phyloP scores from a whole-genome alignment of 2,329 filamentous ascomycete genomes.

The Parastagonospora nodorum region DNA sequence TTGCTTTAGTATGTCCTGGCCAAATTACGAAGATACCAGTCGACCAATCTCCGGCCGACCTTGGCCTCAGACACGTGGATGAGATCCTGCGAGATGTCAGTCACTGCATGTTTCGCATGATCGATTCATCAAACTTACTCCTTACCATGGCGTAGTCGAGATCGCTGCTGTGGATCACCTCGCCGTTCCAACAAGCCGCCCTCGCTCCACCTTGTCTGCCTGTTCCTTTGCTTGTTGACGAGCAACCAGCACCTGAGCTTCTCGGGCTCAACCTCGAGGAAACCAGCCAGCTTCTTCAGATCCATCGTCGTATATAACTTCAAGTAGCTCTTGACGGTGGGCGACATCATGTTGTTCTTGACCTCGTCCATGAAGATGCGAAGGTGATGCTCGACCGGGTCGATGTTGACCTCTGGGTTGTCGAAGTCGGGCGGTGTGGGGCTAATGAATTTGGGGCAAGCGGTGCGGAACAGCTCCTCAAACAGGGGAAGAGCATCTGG shows the following conservation, averaged over 20 bases:
- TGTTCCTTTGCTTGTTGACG: constrained; percentile 97
- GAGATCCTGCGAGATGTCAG: constrained; percentile 67
- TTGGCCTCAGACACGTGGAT: constrained; percentile 99
- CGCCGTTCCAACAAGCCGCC: constrained; percentile 88
- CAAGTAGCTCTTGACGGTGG: constrained; percentile 96
- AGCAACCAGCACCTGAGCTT: constrained; percentile 91
- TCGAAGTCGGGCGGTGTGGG: constrained; percentile 97
- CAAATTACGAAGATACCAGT: constrained; percentile 98
- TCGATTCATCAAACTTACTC: constrained; percentile 63
- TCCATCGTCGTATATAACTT: constrained; percentile 99
- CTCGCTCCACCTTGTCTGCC: constrained; percentile 93
- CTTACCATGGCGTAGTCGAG: constrained; percentile 96
- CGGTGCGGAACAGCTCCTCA: constrained; percentile 94
- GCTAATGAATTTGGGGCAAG: constrained; percentile 99
- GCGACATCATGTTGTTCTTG: constrained; percentile 98
- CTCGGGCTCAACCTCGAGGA: constrained; percentile 96
- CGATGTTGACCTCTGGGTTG: constrained; percentile 92
- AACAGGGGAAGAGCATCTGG: constrained; percentile 95
- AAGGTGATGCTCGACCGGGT: constrained; percentile 96
- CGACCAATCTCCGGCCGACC: constrained; percentile 93
- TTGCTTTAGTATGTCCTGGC: constrained; percentile 81
- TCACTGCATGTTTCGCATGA: not conserved
- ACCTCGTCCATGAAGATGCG: constrained; percentile 99
- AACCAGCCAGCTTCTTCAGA: constrained; percentile 94
- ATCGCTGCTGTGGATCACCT: constrained; percentile 90